Percentiles rank a stretch among this genome's conserved stretches.
Conservation (phyloP, 2,329 filamentous ascomycete species). For the Monosporascus cannonballus region DNA sequence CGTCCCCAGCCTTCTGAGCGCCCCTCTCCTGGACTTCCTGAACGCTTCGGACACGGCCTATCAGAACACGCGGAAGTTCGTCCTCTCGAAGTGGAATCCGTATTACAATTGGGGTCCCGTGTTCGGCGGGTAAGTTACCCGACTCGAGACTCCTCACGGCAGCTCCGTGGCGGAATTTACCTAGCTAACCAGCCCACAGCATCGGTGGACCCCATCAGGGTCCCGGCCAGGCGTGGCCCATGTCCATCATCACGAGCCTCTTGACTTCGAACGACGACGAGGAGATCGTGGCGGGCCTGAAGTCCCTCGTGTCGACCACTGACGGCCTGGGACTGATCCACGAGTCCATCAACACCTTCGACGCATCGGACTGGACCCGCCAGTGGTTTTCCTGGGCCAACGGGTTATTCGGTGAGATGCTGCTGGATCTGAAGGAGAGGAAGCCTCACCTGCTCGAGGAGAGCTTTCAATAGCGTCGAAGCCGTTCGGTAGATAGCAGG, state of each 20-base stretch:
- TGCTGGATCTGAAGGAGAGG: slow-evolving; percentile 52
- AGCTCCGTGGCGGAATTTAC: not conserved
- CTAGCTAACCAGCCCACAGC: slow-evolving; percentile 13
- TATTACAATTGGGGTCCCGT: slow-evolving; percentile 58
- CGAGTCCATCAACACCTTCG: slow-evolving; percentile 34
- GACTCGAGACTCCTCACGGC: slow-evolving; percentile 19
- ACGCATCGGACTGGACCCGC: slow-evolving; percentile 30
- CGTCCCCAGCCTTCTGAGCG: slow-evolving; percentile 50
- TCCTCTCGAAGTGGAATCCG: slow-evolving; percentile 64
- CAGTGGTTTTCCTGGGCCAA: slow-evolving; percentile 35
- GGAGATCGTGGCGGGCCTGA: slow-evolving; percentile 29
- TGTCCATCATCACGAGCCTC: slow-evolving; percentile 74
- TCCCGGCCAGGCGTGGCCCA: slow-evolving; percentile 77
- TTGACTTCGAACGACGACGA: slow-evolving; percentile 49
- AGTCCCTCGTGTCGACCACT: slow-evolving; percentile 24
- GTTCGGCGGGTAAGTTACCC: slow-evolving; percentile 33
- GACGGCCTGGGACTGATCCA: slow-evolving; percentile 33
- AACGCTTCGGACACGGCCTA: slow-evolving; percentile 50
- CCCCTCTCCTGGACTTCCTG: slow-evolving; percentile 49
- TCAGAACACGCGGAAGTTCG: slow-evolving; percentile 70
- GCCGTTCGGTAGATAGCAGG: not conserved
- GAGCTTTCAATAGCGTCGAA: slow-evolving; percentile 38
- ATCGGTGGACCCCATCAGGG: slow-evolving; percentile 48
- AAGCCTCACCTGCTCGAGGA: slow-evolving; percentile 58
- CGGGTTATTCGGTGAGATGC: slow-evolving; percentile 28